phyloP scores from a whole-genome alignment of 805 yeast genomes.

The Naumovozyma castellii region DNA sequence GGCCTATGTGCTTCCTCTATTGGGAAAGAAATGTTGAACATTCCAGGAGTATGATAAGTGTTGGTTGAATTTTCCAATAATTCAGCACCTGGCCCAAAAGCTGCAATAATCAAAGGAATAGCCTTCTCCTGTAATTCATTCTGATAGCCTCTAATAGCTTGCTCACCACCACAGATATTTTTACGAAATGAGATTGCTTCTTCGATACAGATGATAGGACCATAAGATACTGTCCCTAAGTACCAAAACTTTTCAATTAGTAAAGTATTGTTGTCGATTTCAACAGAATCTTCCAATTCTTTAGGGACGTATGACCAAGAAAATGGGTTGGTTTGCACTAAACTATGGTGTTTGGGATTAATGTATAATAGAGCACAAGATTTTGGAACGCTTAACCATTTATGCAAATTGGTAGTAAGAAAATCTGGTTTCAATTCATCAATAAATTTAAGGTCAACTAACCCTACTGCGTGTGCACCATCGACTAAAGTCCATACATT shows the following conservation, averaged over 20 bases:
- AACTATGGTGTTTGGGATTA: constrained; percentile 39
- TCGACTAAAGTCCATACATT: constrained; percentile 50
- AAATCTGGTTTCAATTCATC: constrained; percentile 46
- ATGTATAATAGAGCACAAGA: constrained; percentile 54
- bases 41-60: constrained; percentile 13
- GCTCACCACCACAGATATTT: constrained; percentile 46
- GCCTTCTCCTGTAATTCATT: constrained; percentile 36
- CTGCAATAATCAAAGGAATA: constrained; percentile 31
- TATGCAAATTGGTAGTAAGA: constrained; percentile 54
- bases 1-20: constrained; percentile 25
- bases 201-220: constrained; percentile 34
- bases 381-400: constrained; percentile 55
- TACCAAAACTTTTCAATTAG: constrained; percentile 35
- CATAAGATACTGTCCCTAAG: constrained; percentile 42
- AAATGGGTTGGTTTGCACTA: constrained; percentile 49
- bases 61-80: constrained; percentile 20
- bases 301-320: constrained; percentile 32
- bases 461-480: constrained; percentile 66
- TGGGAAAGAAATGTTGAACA: constrained; percentile 36
- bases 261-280: neutral
- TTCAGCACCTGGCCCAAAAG: constrained; percentile 33
- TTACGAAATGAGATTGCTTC: constrained; percentile 47
- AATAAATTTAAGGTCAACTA: constrained; percentile 35
- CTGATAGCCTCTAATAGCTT: constrained; percentile 40
- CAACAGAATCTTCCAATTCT: neutral